Percentiles rank a stretch among this genome's conserved stretches.
phyloP scores from a whole-genome alignment of 208 protist species.

The Porcisia hertigi region DNA sequence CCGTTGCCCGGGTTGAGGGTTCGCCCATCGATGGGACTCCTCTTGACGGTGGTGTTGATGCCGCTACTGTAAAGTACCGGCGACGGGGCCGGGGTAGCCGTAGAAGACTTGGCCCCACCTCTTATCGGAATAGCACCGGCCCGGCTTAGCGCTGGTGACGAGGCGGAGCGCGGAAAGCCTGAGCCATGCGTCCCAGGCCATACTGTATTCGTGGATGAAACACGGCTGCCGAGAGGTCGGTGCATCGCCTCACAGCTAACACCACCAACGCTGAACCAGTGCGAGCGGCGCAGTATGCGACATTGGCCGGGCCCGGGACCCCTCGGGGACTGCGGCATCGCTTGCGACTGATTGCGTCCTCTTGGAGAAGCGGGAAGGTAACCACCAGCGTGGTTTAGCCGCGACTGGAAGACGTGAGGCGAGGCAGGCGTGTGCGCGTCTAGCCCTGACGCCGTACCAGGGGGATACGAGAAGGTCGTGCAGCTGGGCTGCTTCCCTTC shows the following conservation, averaged over 20 bases:
- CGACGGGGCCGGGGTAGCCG: constrained; percentile 2
- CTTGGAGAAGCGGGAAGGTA: background rate
- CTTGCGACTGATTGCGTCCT: background rate
- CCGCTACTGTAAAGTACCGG: background rate
- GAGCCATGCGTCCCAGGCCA: background rate
- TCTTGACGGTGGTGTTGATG: too few relatives aligned
- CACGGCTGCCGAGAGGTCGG: constrained; percentile 7
- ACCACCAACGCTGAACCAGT: constrained; percentile 57
- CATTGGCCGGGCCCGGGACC: constrained; percentile 1
- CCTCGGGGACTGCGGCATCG: background rate
- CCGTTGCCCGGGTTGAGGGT: background rate
- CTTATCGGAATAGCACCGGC: background rate
- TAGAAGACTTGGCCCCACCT: background rate
- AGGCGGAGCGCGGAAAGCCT: background rate
- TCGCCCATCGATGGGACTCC: background rate
- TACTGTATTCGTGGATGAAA: background rate
- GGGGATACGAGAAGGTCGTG: constrained; percentile 10
- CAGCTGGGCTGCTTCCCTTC: constrained; percentile 17
- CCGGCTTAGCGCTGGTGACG: background rate
- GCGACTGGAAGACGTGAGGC: constrained; percentile 9
- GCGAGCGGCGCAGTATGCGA: constrained; percentile 45
- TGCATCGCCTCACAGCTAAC: constrained; percentile 28
- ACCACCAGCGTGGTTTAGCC: constrained; percentile 8
- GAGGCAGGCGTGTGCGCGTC: constrained; percentile 22
- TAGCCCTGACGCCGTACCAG: constrained; percentile 1